phyloP scores from a whole-genome alignment of 2,329 filamentous ascomycete species.

The Aspergillus ibericus region DNA sequence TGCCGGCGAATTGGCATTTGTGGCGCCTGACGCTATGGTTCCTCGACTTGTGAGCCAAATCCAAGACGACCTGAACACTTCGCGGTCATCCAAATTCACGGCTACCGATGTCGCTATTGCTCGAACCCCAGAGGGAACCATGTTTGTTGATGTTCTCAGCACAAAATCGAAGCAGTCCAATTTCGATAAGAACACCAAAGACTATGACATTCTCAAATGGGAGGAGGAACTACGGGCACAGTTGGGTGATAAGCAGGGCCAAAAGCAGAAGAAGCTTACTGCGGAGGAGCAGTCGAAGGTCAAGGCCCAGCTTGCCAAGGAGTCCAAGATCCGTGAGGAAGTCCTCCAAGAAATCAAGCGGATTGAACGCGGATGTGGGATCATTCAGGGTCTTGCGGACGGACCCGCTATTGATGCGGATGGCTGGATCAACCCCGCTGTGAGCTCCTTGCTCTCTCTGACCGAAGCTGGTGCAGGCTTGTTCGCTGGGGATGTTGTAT shows the following conservation, averaged over 20 bases:
- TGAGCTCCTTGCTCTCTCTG: constrained; percentile 71
- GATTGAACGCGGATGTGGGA: constrained; percentile 78
- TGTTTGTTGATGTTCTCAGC: constrained; percentile 86
- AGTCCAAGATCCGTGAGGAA: constrained; percentile 73
- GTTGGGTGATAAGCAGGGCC: constrained; percentile 86
- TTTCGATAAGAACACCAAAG: constrained; percentile 86
- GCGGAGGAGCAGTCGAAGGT: constrained; percentile 87
- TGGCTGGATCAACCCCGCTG: constrained; percentile 82
- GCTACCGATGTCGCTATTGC: constrained; percentile 91
- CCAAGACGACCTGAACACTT: constrained; percentile 67
- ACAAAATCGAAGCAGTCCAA: constrained; percentile 71
- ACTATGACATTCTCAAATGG: constrained; percentile 96
- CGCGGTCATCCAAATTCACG: constrained; percentile 70
- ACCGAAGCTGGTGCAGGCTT: constrained; percentile 73
- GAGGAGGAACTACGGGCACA: constrained; percentile 87
- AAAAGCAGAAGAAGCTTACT: constrained; percentile 81
- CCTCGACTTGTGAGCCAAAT: constrained; percentile 74
- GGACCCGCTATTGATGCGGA: constrained; percentile 87
- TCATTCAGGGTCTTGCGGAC: constrained; percentile 76
- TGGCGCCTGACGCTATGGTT: constrained; percentile 80
- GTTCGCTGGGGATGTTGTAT: constrained; percentile 76
- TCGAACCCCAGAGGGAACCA: constrained; percentile 81
- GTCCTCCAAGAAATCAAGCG: constrained; percentile 69
- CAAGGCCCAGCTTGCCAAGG: constrained; percentile 85
- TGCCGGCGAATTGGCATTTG: constrained; percentile 88